Conservation (phyloP, 2,329 filamentous ascomycete genomes). For the Sporothrix phasma region DNA sequence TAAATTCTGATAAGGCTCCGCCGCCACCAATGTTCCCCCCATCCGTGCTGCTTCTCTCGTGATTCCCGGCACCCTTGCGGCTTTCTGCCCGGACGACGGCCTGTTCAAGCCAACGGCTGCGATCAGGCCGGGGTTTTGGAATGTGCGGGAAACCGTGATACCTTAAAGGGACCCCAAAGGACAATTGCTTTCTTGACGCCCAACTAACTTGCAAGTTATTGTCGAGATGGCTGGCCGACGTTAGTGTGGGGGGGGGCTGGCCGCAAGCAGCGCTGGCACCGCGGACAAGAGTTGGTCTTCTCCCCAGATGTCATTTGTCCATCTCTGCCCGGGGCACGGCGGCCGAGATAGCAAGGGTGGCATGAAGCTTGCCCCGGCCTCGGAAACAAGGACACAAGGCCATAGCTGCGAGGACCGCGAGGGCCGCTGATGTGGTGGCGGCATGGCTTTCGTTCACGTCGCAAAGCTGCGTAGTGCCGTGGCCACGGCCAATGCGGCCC, state of each 20-base stretch:
- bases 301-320: slow-evolving; percentile 81
- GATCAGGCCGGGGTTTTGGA: slow-evolving; percentile 44
- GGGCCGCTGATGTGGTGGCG: slow-evolving; percentile 62
- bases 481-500: slow-evolving; percentile 50
- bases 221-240: slow-evolving; percentile 67
- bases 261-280: slow-evolving; percentile 79
- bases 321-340: slow-evolving; percentile 57
- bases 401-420: slow-evolving; percentile 79
- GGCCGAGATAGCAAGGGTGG: slow-evolving; percentile 63
- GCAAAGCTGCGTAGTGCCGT: slow-evolving; percentile 65
- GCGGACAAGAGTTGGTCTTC: slow-evolving; percentile 72
- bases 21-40: slow-evolving; percentile 89
- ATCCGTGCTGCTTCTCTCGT: slow-evolving; percentile 66
- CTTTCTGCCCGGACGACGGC: slow-evolving; percentile 50
- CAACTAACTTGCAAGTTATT: slow-evolving; percentile 52
- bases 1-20: slow-evolving; percentile 28
- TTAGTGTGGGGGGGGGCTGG: no score
- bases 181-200: slow-evolving; percentile 54
- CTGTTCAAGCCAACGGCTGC: slow-evolving; percentile 57
- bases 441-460: slow-evolving; percentile 66
- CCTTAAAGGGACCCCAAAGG: slow-evolving; percentile 52
- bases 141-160: slow-evolving; percentile 53
- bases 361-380: slow-evolving; percentile 83
- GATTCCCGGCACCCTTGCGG: slow-evolving; percentile 65
- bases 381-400: slow-evolving; percentile 73